phyloP scores from a whole-genome alignment of 1,284 basidiomycete species.

The Tylopilus orsonianus region DNA sequence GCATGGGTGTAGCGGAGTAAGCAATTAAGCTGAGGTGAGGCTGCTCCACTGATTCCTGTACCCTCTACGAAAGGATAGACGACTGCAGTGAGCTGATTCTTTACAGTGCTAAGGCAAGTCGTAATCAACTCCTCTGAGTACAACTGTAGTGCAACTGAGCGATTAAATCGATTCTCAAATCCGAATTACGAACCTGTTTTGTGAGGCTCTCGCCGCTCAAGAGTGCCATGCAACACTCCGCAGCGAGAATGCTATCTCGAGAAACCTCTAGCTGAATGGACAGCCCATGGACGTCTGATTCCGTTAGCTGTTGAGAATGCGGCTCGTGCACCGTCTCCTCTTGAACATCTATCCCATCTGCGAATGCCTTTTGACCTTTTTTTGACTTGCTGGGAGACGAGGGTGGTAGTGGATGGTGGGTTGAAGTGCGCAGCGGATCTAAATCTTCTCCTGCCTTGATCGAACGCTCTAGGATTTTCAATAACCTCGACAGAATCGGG shows the following conservation, averaged over 20 bases:
- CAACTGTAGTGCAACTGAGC: slow-evolving; percentile 45
- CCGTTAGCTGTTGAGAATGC: slow-evolving; percentile 38
- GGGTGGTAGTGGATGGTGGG: slow-evolving; percentile 20
- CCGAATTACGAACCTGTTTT: slow-evolving; percentile 64
- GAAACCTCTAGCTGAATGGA: slow-evolving; percentile 54
- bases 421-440: slow-evolving; percentile 59
- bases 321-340: slow-evolving; percentile 23
- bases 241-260: slow-evolving; percentile 72
- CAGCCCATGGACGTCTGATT: slow-evolving; percentile 53
- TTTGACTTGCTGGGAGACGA: slow-evolving; percentile 33
- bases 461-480: slow-evolving; percentile 77
- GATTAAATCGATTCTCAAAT: neutral
- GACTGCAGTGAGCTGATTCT: slow-evolving; percentile 76
- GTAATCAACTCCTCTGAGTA: slow-evolving; percentile 93
- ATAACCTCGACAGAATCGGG: slow-evolving; percentile 55
- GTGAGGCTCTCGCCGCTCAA: slow-evolving; percentile 76
- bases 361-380: slow-evolving; percentile 25
- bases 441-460: slow-evolving; percentile 72
- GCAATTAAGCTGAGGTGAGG: slow-evolving; percentile 53
- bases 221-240: slow-evolving; percentile 79
- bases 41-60: slow-evolving; percentile 41
- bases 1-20: slow-evolving; percentile 47
- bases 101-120: slow-evolving; percentile 72
- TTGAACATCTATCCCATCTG: slow-evolving; percentile 31
- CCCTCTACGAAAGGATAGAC: slow-evolving; percentile 89